phyloP scores from a whole-genome alignment of 192 early-diverging fungal species.

The Coemansia sp. region DNA sequence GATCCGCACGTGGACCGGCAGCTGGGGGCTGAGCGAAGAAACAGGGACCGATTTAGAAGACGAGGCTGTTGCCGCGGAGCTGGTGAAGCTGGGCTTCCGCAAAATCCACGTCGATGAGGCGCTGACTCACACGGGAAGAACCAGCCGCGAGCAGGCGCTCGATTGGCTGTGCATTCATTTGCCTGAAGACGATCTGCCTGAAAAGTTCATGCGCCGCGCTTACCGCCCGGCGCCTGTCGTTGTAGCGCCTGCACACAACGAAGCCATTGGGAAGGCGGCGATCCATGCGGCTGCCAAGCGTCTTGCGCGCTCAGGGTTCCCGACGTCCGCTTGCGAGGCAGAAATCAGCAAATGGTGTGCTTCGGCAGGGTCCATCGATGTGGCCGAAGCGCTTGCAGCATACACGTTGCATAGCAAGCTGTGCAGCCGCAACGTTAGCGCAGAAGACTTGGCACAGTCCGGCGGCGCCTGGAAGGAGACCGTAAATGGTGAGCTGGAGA shows the following conservation, averaged over 20 bases:
- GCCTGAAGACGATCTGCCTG: constrained; percentile 78
- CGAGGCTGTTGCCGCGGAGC: background rate
- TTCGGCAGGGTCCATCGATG: background rate
- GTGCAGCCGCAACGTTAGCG: background rate
- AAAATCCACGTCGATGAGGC: constrained; percentile 75
- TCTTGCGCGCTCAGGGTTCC: constrained; percentile 34
- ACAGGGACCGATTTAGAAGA: too few species aligned
- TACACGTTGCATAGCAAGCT: constrained; percentile 11
- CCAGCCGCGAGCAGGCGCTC: constrained; percentile 55
- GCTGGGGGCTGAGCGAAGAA: constrained; percentile 15
- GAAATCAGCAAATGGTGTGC: background rate
- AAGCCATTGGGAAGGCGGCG: background rate
- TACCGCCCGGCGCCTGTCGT: constrained; percentile 21
- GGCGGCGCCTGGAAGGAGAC: background rate
- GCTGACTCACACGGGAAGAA: constrained; percentile 54
- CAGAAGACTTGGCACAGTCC: background rate
- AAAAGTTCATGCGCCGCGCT: constrained; percentile 24
- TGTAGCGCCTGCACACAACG: background rate
- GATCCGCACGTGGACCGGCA: constrained; percentile 57
- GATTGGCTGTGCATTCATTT: constrained; percentile 92
- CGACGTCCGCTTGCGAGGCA: constrained; percentile 3
- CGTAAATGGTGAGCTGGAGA: constrained; percentile 29
- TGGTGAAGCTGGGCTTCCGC: constrained; percentile 69
- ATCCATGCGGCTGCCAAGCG: constrained; percentile 17
- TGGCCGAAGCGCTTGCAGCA: constrained; percentile 20